Conservation (phyloP, 805 yeast species). For the Ogataea philodendri region DNA sequence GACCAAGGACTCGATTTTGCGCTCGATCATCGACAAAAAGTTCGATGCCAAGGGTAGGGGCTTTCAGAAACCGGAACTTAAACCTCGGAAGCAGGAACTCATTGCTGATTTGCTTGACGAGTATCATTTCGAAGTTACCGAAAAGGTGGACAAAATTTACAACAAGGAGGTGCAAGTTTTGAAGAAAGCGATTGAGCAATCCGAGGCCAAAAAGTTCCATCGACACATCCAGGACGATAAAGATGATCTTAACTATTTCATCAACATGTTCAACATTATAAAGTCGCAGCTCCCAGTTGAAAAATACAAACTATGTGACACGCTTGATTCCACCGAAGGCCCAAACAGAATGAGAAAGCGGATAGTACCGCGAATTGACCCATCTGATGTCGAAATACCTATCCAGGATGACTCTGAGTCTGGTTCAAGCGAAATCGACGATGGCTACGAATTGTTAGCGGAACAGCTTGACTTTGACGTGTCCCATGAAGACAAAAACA, state of each 20-base stretch:
- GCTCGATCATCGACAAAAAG: slow-evolving; percentile 7
- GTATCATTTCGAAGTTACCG: neutral
- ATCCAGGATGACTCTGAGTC: slow-evolving; percentile 4
- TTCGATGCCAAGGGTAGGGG: slow-evolving; percentile 10
- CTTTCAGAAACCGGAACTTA: slow-evolving; percentile 3
- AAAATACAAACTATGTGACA: slow-evolving; percentile 36
- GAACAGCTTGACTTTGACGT: slow-evolving; percentile 37
- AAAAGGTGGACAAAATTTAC: slow-evolving; percentile 5
- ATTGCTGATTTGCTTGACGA: slow-evolving; percentile 5
- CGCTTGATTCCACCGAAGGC: slow-evolving; percentile 69
- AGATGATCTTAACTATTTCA: slow-evolving; percentile 53
- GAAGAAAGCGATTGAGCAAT: slow-evolving; percentile 39
- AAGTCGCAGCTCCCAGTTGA: slow-evolving; percentile 36
- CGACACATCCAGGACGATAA: slow-evolving; percentile 63
- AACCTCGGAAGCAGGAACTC: slow-evolving; percentile 2
- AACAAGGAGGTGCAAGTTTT: slow-evolving; percentile 34
- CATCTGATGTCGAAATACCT: slow-evolving; percentile 35
- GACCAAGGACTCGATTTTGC: slow-evolving; percentile 11
- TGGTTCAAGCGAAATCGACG: slow-evolving; percentile 8
- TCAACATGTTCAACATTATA: slow-evolving; percentile 46
- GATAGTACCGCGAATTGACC: slow-evolving; percentile 39
- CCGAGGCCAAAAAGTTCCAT: slow-evolving; percentile 48
- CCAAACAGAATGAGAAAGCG: slow-evolving; percentile 64
- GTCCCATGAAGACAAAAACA: slow-evolving; percentile 61
- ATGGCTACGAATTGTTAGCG: slow-evolving; percentile 40